Base-by-base conservation (phyloP, 2,329 filamentous ascomycete species). In the Ceratocystis variospora region DNA sequence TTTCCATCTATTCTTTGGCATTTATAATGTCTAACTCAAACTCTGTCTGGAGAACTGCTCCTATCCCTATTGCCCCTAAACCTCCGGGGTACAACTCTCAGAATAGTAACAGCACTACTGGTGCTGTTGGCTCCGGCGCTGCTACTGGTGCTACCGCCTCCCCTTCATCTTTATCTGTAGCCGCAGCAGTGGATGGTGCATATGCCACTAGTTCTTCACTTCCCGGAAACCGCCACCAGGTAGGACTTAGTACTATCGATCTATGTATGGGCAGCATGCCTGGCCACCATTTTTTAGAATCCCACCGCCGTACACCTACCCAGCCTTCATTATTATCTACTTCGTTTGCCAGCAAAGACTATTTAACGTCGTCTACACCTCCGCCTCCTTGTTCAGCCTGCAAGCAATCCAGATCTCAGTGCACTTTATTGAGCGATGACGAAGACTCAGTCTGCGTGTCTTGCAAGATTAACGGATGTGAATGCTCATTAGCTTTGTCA, bases 401-500 rank as follows among this genome's bases (percentile, higher is more conserved):
- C 75, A 81, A 86, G 69, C 81, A 83, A 75, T 83, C 87, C 70
- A 88, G 89, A 74, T 84, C 84, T 72, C 87, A 87, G 76, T 94
- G 90, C 77, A 85, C 68, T 28, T 61, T 90, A 69, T 83, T 89
- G 73, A 78, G 77, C 70, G 87, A 90, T 73, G 88, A 93, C 74
- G 87, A 87, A 70, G 84, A 88, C 71, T 80, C 80, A 48, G 79
- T 81, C 70, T 94, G 90, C 75, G 82, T 90, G 69, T 80, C 89
- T 69, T 95, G 90, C 76, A 87, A 89, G 73, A 85, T 87, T 74
- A 86, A 87, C 75, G 87, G 86, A 72, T 83, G 89, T 73, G 86
- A 90, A 71, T 94, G 89, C 76, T 92, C 89, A 55, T 85, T 92
- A 73, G 80, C 86, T 63, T 85, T 87, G 70, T 59, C 31, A 7